Evolutionary conservation across 768 basidiomycete species (phyloP), one percentile per base, ranked within the genome.

Genomic region (Psilocybe azurescens): DNA sequence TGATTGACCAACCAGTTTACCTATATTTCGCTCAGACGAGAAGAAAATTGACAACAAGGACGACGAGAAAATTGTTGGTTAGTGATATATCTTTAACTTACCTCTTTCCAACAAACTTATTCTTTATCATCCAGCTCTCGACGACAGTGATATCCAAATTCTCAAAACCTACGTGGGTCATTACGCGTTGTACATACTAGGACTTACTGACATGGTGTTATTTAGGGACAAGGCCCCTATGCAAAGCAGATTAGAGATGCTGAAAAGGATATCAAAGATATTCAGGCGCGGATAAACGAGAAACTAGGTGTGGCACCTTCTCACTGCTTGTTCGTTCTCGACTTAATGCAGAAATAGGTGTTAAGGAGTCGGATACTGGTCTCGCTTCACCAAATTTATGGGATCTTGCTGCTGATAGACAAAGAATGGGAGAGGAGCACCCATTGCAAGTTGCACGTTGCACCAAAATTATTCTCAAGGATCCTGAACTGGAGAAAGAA

Each of bases 111-210:
- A 38, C 3, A 51, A 30, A 24, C 20, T 64, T 3, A 60, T 29
- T 36, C 24, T 36, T 10, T 3, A 30, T 30, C 39, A 2, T 55
- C 3, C 62, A 97, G 97, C 91, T 54, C 88, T 99, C 64, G 97
- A 99, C 72, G 97, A 98, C 70, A 95, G 94, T 67, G 97, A 99
- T 74, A 99, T 99, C 54, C 97, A 99, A 75, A 97, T 99, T 67
- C 87, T 99, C 65, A 97, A 98, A 81, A 99, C 97, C 62, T 99
- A 99, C 76, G 97, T 94, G 76, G 62, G 89, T 68, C 29, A 38
- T 30, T 29, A 8, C 56, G 18, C 55, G 36, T 48, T 33, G 6
- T 20, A 24, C 38, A 4, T 41, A 18, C 29, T 38, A 32, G 10
- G 30, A 52, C 56, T 52, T 44, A 47, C 16, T 58, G 49, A 53